Percentiles rank a stretch among this genome's conserved stretches.
phyloP scores from a whole-genome alignment of 2,329 filamentous ascomycete species.

The Alternaria tenuissima region DNA sequence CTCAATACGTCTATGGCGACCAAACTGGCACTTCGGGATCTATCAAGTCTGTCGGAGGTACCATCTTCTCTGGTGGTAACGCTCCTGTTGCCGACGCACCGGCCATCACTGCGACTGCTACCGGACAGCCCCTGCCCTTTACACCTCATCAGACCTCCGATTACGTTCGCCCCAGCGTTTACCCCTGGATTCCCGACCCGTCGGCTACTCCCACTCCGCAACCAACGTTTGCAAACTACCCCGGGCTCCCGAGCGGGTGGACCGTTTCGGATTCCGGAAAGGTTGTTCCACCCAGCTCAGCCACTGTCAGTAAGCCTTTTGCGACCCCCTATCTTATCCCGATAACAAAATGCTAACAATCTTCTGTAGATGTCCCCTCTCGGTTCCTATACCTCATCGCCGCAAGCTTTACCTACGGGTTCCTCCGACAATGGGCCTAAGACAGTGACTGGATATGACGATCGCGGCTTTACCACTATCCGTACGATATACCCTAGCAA shows the following conservation, averaged over 20 bases:
- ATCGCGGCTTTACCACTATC: constrained; percentile 60
- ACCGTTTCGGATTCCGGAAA: constrained; percentile 80
- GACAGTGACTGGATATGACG: constrained; percentile 56
- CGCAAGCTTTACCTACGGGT: constrained; percentile 49
- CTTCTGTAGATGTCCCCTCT: constrained; percentile 58
- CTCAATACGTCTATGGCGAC: constrained; percentile 82
- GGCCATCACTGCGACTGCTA: constrained; percentile 68
- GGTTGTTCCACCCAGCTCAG: constrained; percentile 75
- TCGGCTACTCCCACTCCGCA: constrained; percentile 61
- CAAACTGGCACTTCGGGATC: constrained; percentile 80
- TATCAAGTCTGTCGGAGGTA: constrained; percentile 81
- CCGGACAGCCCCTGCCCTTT: constrained; percentile 72
- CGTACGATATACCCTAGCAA: constrained; percentile 42
- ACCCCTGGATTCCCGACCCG: constrained; percentile 70
- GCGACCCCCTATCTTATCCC: constrained; percentile 14
- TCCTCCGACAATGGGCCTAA: constrained; percentile 40
- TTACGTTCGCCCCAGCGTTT: constrained; percentile 52
- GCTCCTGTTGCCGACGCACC: constrained; percentile 65
- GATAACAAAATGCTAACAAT: constrained; percentile 23
- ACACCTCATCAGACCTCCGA: constrained; percentile 67
- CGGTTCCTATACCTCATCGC: constrained; percentile 62
- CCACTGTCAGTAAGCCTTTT: constrained; percentile 68
- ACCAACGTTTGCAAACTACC: constrained; percentile 56
- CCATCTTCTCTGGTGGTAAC: constrained; percentile 70
- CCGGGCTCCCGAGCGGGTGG: constrained; percentile 80